phyloP scores from a whole-genome alignment of 768 basidiomycete genomes.

The Sporobolomyces pararoseus region DNA sequence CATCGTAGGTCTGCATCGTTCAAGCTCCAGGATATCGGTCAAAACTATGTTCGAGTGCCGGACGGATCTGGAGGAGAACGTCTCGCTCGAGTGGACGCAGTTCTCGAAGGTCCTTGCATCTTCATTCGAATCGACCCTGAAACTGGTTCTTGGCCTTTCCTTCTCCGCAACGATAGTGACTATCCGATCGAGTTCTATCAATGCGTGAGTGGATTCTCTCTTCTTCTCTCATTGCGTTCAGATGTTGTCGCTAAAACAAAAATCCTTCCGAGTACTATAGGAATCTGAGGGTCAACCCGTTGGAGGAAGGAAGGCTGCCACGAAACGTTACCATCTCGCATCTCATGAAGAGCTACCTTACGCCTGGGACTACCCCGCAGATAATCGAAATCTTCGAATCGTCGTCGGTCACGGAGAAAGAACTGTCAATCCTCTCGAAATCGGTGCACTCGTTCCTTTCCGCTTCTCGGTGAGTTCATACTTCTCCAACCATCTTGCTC shows the following conservation, averaged over 20 bases:
- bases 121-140: constrained; percentile 72
- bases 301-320: background rate
- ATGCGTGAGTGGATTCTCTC: constrained; percentile 56
- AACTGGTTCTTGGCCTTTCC: constrained; percentile 78
- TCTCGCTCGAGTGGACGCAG: constrained; percentile 70
- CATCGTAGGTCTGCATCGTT: constrained; percentile 78
- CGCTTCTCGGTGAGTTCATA: constrained; percentile 63
- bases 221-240: background rate
- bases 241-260: background rate
- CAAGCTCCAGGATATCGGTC: constrained; percentile 85
- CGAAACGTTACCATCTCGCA: constrained; percentile 57
- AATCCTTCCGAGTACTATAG: constrained; percentile 21
- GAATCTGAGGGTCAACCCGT: constrained; percentile 28
- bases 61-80: constrained; percentile 50
- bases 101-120: constrained; percentile 79
- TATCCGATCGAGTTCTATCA: constrained; percentile 67
- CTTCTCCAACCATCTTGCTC: background rate
- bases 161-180: constrained; percentile 83
- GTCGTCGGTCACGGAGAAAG: constrained; percentile 61
- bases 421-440: constrained; percentile 86
- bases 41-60: constrained; percentile 66
- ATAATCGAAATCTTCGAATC: constrained; percentile 70
- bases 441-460: constrained; percentile 85
- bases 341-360: constrained; percentile 63
- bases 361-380: constrained; percentile 91